Conservation (phyloP, 2,329 filamentous ascomycete genomes). For the Golovinomyces cichoracearum region DNA sequence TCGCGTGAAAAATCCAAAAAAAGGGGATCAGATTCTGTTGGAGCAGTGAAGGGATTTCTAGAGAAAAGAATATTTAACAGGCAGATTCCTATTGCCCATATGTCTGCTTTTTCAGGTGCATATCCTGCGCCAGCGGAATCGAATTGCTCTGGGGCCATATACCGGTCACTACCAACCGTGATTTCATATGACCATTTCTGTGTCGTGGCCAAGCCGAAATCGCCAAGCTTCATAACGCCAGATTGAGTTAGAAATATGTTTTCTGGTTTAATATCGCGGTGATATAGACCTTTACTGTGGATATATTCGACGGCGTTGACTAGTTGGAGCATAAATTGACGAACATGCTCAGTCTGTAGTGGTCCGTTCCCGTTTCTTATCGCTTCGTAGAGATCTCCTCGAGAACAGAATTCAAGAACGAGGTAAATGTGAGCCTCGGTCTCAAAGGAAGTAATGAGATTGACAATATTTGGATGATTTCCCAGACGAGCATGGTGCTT, state of each 20-base stretch:
- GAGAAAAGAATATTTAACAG: slow-evolving; percentile 91
- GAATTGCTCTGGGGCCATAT: slow-evolving; percentile 98
- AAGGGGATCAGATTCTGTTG: slow-evolving; percentile 68
- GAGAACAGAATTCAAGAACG: slow-evolving; percentile 82
- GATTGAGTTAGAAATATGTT: slow-evolving; percentile 85
- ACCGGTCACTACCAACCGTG: slow-evolving; percentile 87
- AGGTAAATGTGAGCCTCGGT: slow-evolving; percentile 73
- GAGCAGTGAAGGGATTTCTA: slow-evolving; percentile 81
- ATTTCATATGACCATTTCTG: slow-evolving; percentile 79
- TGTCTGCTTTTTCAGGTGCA: slow-evolving; percentile 73
- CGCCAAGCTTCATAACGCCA: slow-evolving; percentile 82
- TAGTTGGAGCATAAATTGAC: slow-evolving; percentile 88
- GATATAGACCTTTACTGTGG: slow-evolving; percentile 74
- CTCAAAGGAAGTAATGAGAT: slow-evolving; percentile 73
- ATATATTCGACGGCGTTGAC: slow-evolving; percentile 74
- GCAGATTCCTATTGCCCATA: slow-evolving; percentile 94
- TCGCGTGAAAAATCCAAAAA: slow-evolving; percentile 85
- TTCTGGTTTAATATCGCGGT: slow-evolving; percentile 97
- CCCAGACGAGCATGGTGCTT: slow-evolving; percentile 57
- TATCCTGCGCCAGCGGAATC: slow-evolving; percentile 72
- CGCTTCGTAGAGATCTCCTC: slow-evolving; percentile 90
- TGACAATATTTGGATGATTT: slow-evolving; percentile 75
- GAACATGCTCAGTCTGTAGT: slow-evolving; percentile 83
- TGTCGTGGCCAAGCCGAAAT: slow-evolving; percentile 78
- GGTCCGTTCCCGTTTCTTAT: slow-evolving; percentile 75